A percentile compares a stretch with the other conserved stretches of the same genome.
Evolutionary conservation across 2,329 filamentous ascomycete genomes (phyloP).

Genomic region (Aspergillus awamori): DNA sequence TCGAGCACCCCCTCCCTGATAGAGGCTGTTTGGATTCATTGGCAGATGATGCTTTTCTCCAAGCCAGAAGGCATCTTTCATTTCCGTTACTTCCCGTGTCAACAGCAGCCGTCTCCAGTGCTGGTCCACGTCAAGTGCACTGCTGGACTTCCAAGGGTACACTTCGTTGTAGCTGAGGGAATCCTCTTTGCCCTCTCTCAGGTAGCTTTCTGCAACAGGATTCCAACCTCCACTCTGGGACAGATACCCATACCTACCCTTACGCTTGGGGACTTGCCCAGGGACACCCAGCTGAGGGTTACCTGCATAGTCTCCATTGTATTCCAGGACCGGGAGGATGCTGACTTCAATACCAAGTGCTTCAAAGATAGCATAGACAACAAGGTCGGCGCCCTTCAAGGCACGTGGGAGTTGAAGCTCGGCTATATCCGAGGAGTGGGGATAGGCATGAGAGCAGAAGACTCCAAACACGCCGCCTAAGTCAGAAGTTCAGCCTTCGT

Average conservation of each 20-base stretch:
- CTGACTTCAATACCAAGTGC: constrained; percentile 35
- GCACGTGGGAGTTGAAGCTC: constrained; percentile 33
- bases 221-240: too few species aligned
- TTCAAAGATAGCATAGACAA: constrained; percentile 43
- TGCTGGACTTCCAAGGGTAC: neutral
- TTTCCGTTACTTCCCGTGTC: neutral
- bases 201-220: neutral
- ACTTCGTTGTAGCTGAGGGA: neutral
- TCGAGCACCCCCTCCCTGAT: neutral
- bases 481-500: neutral
- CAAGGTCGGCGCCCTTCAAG: constrained; percentile 54
- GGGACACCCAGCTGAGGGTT: too few species aligned
- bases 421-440: constrained; percentile 39
- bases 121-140: neutral
- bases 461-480: constrained; percentile 51
- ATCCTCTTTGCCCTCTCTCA: neutral
- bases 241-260: too few species aligned
- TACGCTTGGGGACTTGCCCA: too few species aligned
- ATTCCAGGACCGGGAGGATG: constrained; percentile 34
- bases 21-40: neutral
- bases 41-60: neutral
- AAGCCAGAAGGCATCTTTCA: neutral
- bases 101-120: neutral
- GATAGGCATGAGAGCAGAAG: constrained; percentile 53
- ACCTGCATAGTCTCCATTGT: neutral